Evolutionary conservation across 768 basidiomycete genomes (phyloP).

Genomic region (Coprinopsis sp.): DNA sequence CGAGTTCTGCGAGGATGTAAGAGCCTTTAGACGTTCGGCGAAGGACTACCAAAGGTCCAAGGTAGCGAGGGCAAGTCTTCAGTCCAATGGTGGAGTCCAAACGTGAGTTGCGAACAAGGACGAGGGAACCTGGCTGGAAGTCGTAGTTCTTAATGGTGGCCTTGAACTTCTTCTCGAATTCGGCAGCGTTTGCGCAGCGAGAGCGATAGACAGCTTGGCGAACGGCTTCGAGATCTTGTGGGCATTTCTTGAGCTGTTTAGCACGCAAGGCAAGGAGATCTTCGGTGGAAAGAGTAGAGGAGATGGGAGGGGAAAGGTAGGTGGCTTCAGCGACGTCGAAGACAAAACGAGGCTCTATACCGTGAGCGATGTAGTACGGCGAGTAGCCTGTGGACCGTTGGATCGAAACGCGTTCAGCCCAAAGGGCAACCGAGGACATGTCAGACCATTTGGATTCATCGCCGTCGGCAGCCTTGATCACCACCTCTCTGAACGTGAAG

Average conservation of each 20-base stretch:
- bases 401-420: conserved; percentile 28
- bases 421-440: conserved; percentile 22
- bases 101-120: conserved; percentile 29
- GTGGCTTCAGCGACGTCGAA: conserved; percentile 23
- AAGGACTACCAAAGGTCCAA: conserved; percentile 35
- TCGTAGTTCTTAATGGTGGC: conserved; percentile 16
- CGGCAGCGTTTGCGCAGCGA: conserved; percentile 3
- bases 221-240: conserved; percentile 18
- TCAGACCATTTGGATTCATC: conserved; percentile 27
- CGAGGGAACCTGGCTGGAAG: conserved; percentile 26
- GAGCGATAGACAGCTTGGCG: conserved; percentile 14
- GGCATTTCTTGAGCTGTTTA: conserved; percentile 19
- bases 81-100: conserved; percentile 23
- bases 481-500: conserved; percentile 21
- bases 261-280: conserved; percentile 20
- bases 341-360: conserved; percentile 29
- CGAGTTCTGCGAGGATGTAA: conserved; percentile 27
- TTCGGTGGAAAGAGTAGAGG: conserved; percentile 4
- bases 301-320: conserved; percentile 4
- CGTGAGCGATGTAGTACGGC: conserved; percentile 29
- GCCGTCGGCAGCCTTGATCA: conserved; percentile 27
- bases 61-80: conserved; percentile 31
- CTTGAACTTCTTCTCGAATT: conserved; percentile 20
- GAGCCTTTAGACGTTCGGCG: conserved; percentile 22
- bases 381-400: conserved; percentile 27